Conservation (phyloP, 106 monocot species). For the Ottelia alismoides region DNA sequence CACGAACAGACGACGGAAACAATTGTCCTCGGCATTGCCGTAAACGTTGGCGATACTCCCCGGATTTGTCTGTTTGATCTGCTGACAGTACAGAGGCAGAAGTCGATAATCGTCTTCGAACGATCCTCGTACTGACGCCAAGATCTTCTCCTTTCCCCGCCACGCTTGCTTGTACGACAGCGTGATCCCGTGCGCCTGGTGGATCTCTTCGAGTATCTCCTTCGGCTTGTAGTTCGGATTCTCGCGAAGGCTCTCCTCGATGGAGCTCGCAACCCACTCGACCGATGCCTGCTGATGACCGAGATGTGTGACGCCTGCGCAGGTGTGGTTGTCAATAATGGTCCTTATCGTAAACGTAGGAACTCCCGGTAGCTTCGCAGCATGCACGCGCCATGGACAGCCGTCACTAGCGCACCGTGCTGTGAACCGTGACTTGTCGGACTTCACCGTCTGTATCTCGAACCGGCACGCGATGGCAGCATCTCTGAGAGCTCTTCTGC, state of each 20-base stretch:
- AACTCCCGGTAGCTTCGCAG: slow-evolving; percentile 42
- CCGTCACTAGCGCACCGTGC: slow-evolving; percentile 62
- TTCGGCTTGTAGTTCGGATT: slow-evolving; percentile 70
- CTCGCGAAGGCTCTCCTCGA: slow-evolving; percentile 37
- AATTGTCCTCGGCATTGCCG: slow-evolving; percentile 33
- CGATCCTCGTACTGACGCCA: slow-evolving; percentile 59
- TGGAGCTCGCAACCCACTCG: slow-evolving; percentile 66
- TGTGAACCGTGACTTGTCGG: slow-evolving; percentile 49
- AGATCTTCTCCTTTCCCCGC: slow-evolving; percentile 62
- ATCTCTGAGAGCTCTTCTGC: slow-evolving; percentile 46
- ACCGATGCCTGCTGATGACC: slow-evolving; percentile 65
- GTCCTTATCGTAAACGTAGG: slow-evolving; percentile 45
- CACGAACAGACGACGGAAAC: slow-evolving; percentile 44
- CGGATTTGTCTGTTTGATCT: slow-evolving; percentile 41
- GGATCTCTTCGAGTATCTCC: slow-evolving; percentile 58
- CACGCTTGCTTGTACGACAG: slow-evolving; percentile 82
- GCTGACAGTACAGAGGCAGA: slow-evolving; percentile 46
- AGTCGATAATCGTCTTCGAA: slow-evolving; percentile 53
- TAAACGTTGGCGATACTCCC: slow-evolving; percentile 54
- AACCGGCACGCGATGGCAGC: slow-evolving; percentile 67
- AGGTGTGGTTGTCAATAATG: slow-evolving; percentile 50
- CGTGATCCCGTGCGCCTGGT: slow-evolving; percentile 57
- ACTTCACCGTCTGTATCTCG: slow-evolving; percentile 60
- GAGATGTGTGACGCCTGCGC: slow-evolving; percentile 41
- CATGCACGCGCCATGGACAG: slow-evolving; percentile 66